Evolutionary conservation across 257 asterid species (phyloP).

Genomic region (Osmanthus fragrans): DNA sequence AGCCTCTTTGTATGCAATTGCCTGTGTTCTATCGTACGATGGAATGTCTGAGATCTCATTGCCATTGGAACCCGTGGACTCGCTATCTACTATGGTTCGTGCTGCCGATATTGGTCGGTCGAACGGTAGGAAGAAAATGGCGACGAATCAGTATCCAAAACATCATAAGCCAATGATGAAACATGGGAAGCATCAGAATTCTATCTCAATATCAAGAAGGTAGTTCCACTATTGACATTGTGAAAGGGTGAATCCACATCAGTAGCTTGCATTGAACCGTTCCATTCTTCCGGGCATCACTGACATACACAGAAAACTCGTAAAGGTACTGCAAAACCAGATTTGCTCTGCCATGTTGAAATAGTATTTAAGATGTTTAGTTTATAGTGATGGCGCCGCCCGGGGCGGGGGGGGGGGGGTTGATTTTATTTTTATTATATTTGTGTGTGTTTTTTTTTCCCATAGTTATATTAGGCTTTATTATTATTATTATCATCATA

Average conservation of each 20-base stretch:
- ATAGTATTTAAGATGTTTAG: background rate
- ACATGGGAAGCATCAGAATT: constrained; percentile 17
- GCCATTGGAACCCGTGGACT: constrained; percentile 42
- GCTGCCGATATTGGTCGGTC: constrained; percentile 42
- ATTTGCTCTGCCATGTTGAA: background rate
- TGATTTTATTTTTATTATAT: too few relatives aligned
- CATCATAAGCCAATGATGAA: constrained; percentile 29
- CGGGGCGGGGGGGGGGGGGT: too few relatives aligned
- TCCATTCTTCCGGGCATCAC: background rate
- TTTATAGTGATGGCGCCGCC: background rate
- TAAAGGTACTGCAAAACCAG: background rate
- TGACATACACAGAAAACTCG: constrained; percentile 2
- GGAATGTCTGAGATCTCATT: constrained; percentile 62
- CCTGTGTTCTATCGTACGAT: constrained; percentile 62
- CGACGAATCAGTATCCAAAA: constrained; percentile 24
- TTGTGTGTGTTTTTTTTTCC: too few relatives aligned
- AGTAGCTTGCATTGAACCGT: constrained; percentile 3
- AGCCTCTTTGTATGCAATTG: constrained; percentile 57
- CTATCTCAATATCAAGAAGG: constrained; percentile 24
- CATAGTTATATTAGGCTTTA: too few relatives aligned
- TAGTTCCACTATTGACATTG: constrained; percentile 7
- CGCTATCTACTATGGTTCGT: constrained; percentile 44
- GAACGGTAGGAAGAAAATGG: constrained; percentile 18
- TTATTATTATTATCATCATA: too few relatives aligned
- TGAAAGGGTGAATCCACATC: constrained; percentile 9